A percentile compares a stretch with the other conserved stretches of the same genome.
Evolutionary conservation across 164 flowering plant species (phyloP).

Genomic region (Piper betle): DNA sequence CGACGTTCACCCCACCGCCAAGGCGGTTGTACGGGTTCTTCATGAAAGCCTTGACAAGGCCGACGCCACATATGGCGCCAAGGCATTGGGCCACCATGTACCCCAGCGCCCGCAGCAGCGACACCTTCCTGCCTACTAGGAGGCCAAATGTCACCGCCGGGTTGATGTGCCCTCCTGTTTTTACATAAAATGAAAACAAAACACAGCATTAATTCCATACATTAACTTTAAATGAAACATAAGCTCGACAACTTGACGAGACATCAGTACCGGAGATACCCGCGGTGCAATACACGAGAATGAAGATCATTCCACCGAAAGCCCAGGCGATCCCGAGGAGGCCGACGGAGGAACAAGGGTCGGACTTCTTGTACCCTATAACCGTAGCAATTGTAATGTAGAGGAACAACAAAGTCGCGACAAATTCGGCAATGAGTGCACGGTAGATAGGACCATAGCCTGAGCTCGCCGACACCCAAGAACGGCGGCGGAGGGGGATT

Average conservation of each 20-base stretch:
- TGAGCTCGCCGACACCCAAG: constrained; percentile 21
- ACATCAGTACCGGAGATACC: constrained; percentile 23
- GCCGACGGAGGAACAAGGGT: constrained; percentile 23
- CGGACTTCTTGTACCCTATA: constrained; percentile 21
- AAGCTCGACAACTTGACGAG: too few relatives aligned
- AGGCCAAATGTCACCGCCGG: constrained; percentile 10
- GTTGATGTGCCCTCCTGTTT: constrained; percentile 25
- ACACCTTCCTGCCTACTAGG: constrained; percentile 31
- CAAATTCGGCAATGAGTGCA: constrained; percentile 29
- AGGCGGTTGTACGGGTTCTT: constrained; percentile 8
- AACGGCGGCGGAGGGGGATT: constrained; percentile 40
- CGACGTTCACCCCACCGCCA: constrained; percentile 28
- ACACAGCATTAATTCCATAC: too few relatives aligned
- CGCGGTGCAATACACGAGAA: constrained; percentile 28
- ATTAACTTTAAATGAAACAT: too few relatives aligned
- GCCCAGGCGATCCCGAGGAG: constrained; percentile 34
- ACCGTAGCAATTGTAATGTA: constrained; percentile 28
- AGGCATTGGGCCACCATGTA: constrained; percentile 7
- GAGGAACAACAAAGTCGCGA: constrained; percentile 33
- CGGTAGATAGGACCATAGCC: constrained; percentile 33
- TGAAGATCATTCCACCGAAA: constrained; percentile 17
- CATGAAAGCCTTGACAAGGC: constrained; percentile 29
- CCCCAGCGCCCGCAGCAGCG: constrained; percentile 21
- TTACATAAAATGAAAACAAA: too few relatives aligned
- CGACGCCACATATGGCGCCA: constrained; percentile 37